Percentiles rank a stretch among this genome's conserved stretches.
These are phyloP conservation scores for Cymbidium sinense DNA, from an alignment of 106 monocot genomes.

Conservation along the genomic window DNA sequence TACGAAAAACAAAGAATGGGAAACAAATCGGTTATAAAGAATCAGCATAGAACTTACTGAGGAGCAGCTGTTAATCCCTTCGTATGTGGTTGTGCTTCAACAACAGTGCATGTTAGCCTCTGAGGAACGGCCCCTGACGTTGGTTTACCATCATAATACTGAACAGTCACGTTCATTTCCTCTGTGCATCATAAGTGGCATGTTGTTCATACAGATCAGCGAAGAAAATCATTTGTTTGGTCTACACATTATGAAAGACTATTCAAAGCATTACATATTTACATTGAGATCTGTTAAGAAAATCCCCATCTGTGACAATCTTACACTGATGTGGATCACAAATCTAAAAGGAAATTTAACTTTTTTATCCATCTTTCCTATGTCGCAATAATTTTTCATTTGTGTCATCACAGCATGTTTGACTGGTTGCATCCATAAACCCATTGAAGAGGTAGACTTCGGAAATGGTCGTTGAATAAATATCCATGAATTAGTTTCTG, in stretches of 20 bases:
- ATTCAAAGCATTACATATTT: background rate
- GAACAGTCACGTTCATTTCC: constrained; percentile 60
- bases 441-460: too few relatives aligned
- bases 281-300: background rate
- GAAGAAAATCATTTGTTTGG: background rate
- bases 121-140: constrained; percentile 90
- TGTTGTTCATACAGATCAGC: background rate
- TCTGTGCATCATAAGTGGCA: constrained; percentile 34
- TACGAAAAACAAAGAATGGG: background rate
- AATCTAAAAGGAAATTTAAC: background rate
- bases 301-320: background rate
- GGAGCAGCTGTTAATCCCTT: constrained; percentile 81
- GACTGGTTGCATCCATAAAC: background rate
- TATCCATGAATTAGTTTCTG: too few relatives aligned
- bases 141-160: constrained; percentile 76
- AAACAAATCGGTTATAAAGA: background rate
- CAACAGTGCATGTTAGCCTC: constrained; percentile 83
- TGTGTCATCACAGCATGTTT: background rate
- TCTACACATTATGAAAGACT: background rate
- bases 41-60: constrained; percentile 54
- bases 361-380: background rate
- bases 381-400: background rate
- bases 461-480: too few relatives aligned
- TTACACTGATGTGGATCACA: background rate
- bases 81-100: constrained; percentile 68